Conservation (phyloP, 129 eudicot genomes). For the Erigeron canadensis region DNA sequence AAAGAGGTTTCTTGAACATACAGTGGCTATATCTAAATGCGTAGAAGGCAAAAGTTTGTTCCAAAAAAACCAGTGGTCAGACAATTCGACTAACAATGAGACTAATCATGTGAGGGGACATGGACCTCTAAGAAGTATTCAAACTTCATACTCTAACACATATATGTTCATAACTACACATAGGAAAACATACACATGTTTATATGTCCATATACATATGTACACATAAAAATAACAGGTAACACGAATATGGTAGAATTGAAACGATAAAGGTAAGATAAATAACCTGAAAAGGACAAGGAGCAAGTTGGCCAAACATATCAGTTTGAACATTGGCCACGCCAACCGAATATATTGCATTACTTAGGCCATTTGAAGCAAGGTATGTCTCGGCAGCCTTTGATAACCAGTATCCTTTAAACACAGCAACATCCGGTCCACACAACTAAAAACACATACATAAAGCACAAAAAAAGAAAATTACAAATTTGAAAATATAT, state of each 20-base stretch:
- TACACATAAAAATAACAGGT: not conserved
- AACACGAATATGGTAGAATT: not conserved
- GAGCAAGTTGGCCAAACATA: constrained; percentile 69
- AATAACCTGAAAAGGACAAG: constrained; percentile 85
- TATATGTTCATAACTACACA: no score
- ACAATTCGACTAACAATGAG: no score
- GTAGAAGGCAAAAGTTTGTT: not conserved
- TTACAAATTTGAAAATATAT: no score
- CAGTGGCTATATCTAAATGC: not conserved
- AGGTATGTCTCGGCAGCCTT: constrained; percentile 76
- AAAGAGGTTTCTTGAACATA: no score
- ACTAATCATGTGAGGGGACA: not conserved
- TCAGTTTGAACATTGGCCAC: constrained; percentile 60
- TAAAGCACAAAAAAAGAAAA: not conserved
- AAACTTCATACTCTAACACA: not conserved
- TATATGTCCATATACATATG: not conserved
- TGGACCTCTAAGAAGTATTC: not conserved
- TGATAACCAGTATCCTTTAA: constrained; percentile 74
- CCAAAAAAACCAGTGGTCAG: no score
- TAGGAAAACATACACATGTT: no score
- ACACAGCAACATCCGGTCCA: constrained; percentile 70
- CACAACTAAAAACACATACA: constrained; percentile 42
- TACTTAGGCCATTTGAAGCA: constrained; percentile 68
- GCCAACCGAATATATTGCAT: constrained; percentile 64
- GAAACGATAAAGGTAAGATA: not conserved